phyloP scores from a whole-genome alignment of 768 basidiomycete genomes.

The Kwoniella europaea region DNA sequence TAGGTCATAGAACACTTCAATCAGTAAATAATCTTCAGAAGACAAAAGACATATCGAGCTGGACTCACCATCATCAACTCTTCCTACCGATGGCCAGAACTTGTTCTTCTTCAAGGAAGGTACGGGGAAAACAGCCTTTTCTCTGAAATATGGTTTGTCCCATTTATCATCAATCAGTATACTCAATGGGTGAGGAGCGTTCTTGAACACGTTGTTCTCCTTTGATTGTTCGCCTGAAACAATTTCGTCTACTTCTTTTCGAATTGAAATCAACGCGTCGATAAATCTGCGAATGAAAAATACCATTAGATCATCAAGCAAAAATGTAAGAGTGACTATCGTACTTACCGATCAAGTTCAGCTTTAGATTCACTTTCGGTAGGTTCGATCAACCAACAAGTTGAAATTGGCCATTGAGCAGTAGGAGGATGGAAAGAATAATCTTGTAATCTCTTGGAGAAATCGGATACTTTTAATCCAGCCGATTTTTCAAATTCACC shows the following conservation, averaged over 20 bases:
- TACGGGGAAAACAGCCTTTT: conserved; percentile 87
- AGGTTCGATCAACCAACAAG: conserved; percentile 80
- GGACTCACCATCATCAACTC: conserved; percentile 86
- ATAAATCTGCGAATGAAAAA: conserved; percentile 71
- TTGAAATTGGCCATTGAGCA: conserved; percentile 96
- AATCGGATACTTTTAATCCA: conserved; percentile 87
- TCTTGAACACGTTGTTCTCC: conserved; percentile 89
- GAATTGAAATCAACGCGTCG: conserved; percentile 97
- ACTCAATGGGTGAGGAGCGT: conserved; percentile 88
- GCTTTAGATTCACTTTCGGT: conserved; percentile 94
- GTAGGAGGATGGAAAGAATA: conserved; percentile 69
- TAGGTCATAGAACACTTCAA: not conserved
- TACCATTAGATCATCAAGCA: not conserved
- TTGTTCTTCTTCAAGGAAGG: conserved; percentile 83
- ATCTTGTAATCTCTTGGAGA: conserved; percentile 88
- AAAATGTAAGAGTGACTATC: not conserved
- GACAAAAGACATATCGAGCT: too few species aligned
- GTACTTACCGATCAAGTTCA: conserved; percentile 78
- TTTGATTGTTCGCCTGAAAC: conserved; percentile 82
- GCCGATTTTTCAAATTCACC: conserved; percentile 91
- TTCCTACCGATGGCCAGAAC: conserved; percentile 93
- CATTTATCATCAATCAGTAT: conserved; percentile 78
- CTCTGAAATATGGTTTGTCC: conserved; percentile 91
- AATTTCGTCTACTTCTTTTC: conserved; percentile 86
- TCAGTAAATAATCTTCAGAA: conserved; percentile 3